A percentile compares a stretch with the other conserved stretches of the same genome.
Evolutionary conservation across 257 asterid genomes (phyloP).

Genomic region (Cruciata laevipes): DNA sequence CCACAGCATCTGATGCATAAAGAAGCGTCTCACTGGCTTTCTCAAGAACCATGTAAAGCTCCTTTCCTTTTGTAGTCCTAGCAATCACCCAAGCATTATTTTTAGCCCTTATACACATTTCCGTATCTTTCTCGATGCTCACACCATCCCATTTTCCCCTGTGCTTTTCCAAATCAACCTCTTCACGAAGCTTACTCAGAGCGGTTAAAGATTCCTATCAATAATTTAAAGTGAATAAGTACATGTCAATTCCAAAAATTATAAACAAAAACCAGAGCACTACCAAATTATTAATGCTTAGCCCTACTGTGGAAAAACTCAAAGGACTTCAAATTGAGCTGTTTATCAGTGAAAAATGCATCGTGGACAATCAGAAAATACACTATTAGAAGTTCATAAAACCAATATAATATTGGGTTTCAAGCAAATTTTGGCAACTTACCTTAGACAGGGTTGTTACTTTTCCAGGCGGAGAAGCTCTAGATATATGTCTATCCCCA

Average conservation of each 20-base stretch:
- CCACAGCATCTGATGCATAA: slow-evolving; percentile 81
- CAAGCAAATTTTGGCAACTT: slow-evolving; percentile 14
- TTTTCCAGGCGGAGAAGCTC: slow-evolving; percentile 98
- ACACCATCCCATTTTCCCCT: slow-evolving; percentile 44
- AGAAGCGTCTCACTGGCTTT: slow-evolving; percentile 94
- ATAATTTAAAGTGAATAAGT: slow-evolving; percentile 6
- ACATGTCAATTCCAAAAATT: background rate
- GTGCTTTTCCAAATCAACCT: slow-evolving; percentile 68
- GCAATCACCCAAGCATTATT: slow-evolving; percentile 95
- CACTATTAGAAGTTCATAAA: background rate
- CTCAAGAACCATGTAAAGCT: slow-evolving; percentile 92
- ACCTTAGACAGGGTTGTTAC: slow-evolving; percentile 91
- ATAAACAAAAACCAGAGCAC: background rate
- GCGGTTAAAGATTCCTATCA: slow-evolving; percentile 79
- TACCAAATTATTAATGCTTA: too few species aligned
- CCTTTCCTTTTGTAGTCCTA: slow-evolving; percentile 71
- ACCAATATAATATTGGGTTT: background rate
- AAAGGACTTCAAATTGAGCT: background rate
- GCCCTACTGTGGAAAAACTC: background rate
- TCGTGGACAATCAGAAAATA: background rate
- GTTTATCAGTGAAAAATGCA: background rate
- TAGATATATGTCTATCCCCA: slow-evolving; percentile 62
- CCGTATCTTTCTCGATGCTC: slow-evolving; percentile 27
- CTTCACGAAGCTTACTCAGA: slow-evolving; percentile 75
- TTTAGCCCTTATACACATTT: slow-evolving; percentile 62